A percentile compares a stretch with the other conserved stretches of the same genome.
Evolutionary conservation across 805 yeast species (phyloP).

Genomic region (Cephaloascus albidus): DNA sequence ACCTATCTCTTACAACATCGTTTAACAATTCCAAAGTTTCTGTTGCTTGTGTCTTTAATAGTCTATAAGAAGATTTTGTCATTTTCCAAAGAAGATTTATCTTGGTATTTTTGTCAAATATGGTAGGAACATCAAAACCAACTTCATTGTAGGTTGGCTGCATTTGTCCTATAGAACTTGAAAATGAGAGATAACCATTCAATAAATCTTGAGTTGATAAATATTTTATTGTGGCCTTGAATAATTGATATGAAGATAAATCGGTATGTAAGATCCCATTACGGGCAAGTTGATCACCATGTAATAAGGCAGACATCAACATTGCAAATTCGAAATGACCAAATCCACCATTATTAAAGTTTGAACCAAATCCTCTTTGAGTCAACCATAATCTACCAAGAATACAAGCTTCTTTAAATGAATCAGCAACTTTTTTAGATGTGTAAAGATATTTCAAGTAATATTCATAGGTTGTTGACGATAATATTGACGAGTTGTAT

Average conservation of each 20-base stretch:
- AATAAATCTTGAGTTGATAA: conserved; percentile 71
- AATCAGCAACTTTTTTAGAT: conserved; percentile 64
- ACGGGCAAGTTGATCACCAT: conserved; percentile 75
- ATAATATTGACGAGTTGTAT: conserved; percentile 73
- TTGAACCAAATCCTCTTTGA: conserved; percentile 73
- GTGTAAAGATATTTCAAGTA: conserved; percentile 71
- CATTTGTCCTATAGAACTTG: conserved; percentile 41
- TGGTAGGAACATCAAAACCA: conserved; percentile 67
- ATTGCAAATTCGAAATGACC: conserved; percentile 87
- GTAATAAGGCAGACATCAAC: conserved; percentile 69
- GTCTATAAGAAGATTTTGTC: conserved; percentile 55
- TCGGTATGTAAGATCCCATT: conserved; percentile 76
- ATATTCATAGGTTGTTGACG: conserved; percentile 59
- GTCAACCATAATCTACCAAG: conserved; percentile 85
- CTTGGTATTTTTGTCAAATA: conserved; percentile 68
- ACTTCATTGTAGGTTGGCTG: conserved; percentile 36
- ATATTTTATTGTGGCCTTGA: conserved; percentile 79
- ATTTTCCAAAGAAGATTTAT: conserved; percentile 77
- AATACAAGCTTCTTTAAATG: conserved; percentile 79
- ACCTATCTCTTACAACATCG: conserved; percentile 78
- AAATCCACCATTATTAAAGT: conserved; percentile 66
- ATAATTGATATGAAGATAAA: conserved; percentile 86
- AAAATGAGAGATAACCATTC: conserved; percentile 59
- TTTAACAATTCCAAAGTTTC: conserved; percentile 61
- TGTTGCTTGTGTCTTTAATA: conserved; percentile 55